Base-by-base conservation (phyloP, 2,329 filamentous ascomycete species). In the Kalaharituber pfeilii region DNA sequence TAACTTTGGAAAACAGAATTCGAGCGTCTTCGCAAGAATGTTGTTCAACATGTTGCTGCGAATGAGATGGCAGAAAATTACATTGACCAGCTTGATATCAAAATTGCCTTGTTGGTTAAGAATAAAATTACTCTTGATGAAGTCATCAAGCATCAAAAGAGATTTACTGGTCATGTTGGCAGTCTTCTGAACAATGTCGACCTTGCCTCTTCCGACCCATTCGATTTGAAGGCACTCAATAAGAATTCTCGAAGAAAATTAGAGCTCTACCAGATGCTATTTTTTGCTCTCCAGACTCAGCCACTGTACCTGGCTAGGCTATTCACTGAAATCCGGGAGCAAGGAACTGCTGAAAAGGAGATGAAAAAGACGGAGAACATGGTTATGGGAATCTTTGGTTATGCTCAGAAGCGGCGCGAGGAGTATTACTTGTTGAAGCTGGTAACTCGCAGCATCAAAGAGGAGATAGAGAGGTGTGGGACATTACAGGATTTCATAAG, bases 71-170 rank as follows among this genome's bases (percentile, higher is more conserved):
- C 93, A 36, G 91, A 98, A 69, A 87, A 95, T 67, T 98, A 98
- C 66, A 94, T 98, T 62, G 88, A 94, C 64, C 91, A 98, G 67
- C 77, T 98, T 30, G 93, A 98, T 66, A 94, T 98, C 73, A 98
- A 98, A 72, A 98, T 98, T 67, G 91, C 91, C 1, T 77, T 98
- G 2, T 75, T 98, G 18, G 91, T 98, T 64, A 96, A 96, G 75
- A 98, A 98, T 77, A 98, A 98, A 70, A 98, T 98, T 65, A 96
- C 91, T 0, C 75, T 98, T 3, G 91, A 98, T 65, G 93, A 98
- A 69, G 91, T 98, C 26, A 85, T 98, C 53, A 86, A 87, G 64
- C 91, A 96, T 66, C 91, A 98, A 66, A 89, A 84, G 71, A 93
- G 94, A 67, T 95, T 91, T 64, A 91, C 91, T 54, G 88, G 89